Conservation (phyloP, 2,329 filamentous ascomycete genomes). For the Neonectria punicea region DNA sequence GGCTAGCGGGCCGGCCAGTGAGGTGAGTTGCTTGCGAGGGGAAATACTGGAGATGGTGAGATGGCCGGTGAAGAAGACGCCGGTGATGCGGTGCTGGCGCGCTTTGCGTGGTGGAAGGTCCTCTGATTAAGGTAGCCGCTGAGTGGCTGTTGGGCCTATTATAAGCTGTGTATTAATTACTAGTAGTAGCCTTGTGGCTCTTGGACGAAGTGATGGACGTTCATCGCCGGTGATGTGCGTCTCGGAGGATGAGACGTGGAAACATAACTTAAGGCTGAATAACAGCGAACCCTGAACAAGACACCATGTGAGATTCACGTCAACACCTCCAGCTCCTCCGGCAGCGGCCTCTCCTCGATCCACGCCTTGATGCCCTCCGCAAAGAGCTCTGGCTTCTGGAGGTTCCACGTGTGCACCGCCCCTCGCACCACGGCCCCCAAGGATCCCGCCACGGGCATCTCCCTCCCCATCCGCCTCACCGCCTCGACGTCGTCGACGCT, state of each 20-base stretch:
- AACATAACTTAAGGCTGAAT: not conserved
- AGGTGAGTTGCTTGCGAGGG: not conserved
- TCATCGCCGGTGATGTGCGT: not conserved
- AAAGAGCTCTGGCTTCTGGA: conserved; percentile 54
- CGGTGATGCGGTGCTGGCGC: conserved; percentile 14
- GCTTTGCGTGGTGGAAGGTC: not conserved
- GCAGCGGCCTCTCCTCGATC: conserved; percentile 44
- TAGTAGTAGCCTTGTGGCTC: not conserved
- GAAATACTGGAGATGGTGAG: not conserved
- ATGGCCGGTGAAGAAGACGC: conserved; percentile 7
- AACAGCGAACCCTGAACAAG: not conserved
- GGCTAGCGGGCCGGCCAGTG: conserved; percentile 17
- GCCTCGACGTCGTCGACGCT: conserved; percentile 48
- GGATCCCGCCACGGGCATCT: conserved; percentile 39
- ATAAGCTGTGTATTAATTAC: not conserved
- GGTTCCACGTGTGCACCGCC: conserved; percentile 54
- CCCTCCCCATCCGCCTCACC: conserved; percentile 43
- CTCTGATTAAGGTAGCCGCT: not conserved
- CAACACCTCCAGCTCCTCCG: conserved; percentile 39
- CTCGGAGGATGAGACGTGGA: not conserved
- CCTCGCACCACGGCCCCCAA: conserved; percentile 47
- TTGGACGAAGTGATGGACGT: not conserved
- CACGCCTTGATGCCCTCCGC: conserved; percentile 50
- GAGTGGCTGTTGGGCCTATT: not conserved
- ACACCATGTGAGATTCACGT: conserved; percentile 1